These are phyloP conservation scores for Septoria linicola DNA, from an alignment of 2,329 filamentous ascomycete genomes.

Conservation along the genomic window DNA sequence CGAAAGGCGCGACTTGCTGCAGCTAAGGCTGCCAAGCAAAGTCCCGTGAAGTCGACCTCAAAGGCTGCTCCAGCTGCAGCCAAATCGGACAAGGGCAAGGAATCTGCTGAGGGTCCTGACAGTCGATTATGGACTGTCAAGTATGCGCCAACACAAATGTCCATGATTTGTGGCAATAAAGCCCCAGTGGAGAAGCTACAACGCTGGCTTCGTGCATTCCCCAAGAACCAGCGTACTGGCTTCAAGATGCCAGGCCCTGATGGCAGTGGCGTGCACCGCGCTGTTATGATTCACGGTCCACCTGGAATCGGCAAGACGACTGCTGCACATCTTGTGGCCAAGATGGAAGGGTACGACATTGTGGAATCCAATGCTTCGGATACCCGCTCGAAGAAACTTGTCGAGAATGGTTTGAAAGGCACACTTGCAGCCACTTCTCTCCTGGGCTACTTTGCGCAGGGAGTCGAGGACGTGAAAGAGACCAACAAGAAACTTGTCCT, in stretches of 20 bases:
- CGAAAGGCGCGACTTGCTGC: constrained; percentile 34
- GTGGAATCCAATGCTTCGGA: constrained; percentile 96
- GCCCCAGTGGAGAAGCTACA: constrained; percentile 84
- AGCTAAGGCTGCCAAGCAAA: constrained; percentile 52
- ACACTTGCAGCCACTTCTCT: constrained; percentile 92
- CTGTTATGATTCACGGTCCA: constrained; percentile 93
- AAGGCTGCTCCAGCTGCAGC: constrained; percentile 44
- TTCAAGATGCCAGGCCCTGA: constrained; percentile 84
- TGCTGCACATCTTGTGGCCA: constrained; percentile 89
- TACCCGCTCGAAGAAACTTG: constrained; percentile 89
- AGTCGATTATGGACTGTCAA: constrained; percentile 88
- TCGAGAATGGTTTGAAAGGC: constrained; percentile 83
- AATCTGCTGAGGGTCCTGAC: constrained; percentile 46
- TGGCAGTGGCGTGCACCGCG: constrained; percentile 76
- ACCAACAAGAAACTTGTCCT: constrained; percentile 90
- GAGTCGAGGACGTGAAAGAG: constrained; percentile 74
- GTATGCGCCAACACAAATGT: constrained; percentile 82
- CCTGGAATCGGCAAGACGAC: constrained; percentile 98
- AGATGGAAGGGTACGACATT: constrained; percentile 88
- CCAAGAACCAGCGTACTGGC: constrained; percentile 70
- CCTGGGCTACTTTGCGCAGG: constrained; percentile 80
- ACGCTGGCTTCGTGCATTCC: constrained; percentile 80
- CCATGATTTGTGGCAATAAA: constrained; percentile 95
- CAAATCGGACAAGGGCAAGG: constrained; percentile 36
- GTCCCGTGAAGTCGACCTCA: constrained; percentile 37